Base-by-base conservation (phyloP, 805 yeast genomes). In the Teunomyces cretensis region DNA sequence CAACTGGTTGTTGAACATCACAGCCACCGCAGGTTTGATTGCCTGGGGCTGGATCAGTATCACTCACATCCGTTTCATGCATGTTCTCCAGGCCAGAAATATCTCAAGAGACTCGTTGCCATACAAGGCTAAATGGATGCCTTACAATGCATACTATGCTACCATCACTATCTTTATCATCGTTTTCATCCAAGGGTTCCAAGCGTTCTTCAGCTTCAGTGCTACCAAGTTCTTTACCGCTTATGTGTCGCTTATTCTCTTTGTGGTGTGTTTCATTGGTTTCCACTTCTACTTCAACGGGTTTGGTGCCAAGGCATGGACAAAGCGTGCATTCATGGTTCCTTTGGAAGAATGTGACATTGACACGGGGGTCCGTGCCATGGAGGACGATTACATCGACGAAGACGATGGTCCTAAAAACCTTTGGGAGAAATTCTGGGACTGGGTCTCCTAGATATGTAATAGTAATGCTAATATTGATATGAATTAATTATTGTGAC, bases 21-120 rank as follows among this genome's bases (percentile, higher is more conserved):
- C 88, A n/a, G 86, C 87, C 24, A 84, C 84, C 40, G 83, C 90
- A 9, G 91, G 91, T 47, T 74, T 85, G 52, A 81, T 84, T 53
- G 76, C 87, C 13, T 84, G 91, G 91, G 75, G 81, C 40, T 77
- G 80, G 60, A 84, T 85, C 49, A 74, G 83, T 24, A 63, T 77
- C 38, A 71, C 86, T 2, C 91, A 84, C 64, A 65, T 86, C 46
- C 72, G 91, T 61, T 86, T 85, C 66, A 85, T 85, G 83, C 63
- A 70, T 33, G 83, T 84, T 28, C 67, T 88, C 55, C 78, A 75
- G 54, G 61, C 69, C 16, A 79, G 89, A 61, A 82, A 83, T 41
- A 82, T 86, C 45, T 70, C 83, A 19, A 70, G 96, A 57, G 82
- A 83, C 54, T 74, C 77, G 9, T 72, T 88, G 46, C 94, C 96